These are phyloP conservation scores for Fonsecaea erecta DNA, from an alignment of 2,329 filamentous ascomycete genomes.

Conservation along the genomic window DNA sequence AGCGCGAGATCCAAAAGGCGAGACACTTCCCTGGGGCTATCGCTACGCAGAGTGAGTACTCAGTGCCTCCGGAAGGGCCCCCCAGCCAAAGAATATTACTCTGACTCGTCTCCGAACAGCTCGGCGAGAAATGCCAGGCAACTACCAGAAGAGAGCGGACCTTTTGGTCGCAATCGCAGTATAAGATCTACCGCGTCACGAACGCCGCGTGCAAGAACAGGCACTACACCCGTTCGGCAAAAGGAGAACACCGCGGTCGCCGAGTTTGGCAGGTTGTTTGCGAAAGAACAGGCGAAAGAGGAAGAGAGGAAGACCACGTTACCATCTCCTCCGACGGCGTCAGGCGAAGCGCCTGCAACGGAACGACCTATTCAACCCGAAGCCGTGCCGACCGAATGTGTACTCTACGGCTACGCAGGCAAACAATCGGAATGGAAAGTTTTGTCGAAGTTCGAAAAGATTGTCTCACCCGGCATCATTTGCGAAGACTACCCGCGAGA, in stretches of 20 bases:
- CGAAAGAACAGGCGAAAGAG: constrained; percentile 52
- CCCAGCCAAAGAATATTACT: not conserved
- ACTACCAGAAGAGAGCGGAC: constrained; percentile 64
- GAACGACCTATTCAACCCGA: constrained; percentile 45
- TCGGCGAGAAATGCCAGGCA: constrained; percentile 57
- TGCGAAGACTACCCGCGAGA: constrained; percentile 92
- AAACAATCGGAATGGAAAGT: constrained; percentile 76
- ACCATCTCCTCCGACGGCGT: constrained; percentile 25
- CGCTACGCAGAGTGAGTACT: constrained; percentile 63
- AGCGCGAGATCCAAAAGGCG: constrained; percentile 63
- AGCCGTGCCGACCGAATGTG: constrained; percentile 70
- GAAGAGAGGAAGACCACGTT: constrained; percentile 27
- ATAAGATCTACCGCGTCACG: constrained; percentile 49
- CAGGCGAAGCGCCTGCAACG: constrained; percentile 24
- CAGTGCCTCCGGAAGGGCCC: not conserved
- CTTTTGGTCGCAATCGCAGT: constrained; percentile 60
- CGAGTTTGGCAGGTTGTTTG: constrained; percentile 53
- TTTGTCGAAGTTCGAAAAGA: constrained; percentile 83
- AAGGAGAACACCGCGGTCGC: constrained; percentile 60
- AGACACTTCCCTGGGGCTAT: constrained; percentile 66
- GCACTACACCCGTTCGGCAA: constrained; percentile 57
- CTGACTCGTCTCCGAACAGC: constrained; percentile 39
- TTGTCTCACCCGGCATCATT: constrained; percentile 67
- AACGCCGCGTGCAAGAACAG: constrained; percentile 61
- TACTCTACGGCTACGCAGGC: constrained; percentile 81